phyloP scores from a whole-genome alignment of 768 basidiomycete genomes.

The Leucocoprinus sp. region DNA sequence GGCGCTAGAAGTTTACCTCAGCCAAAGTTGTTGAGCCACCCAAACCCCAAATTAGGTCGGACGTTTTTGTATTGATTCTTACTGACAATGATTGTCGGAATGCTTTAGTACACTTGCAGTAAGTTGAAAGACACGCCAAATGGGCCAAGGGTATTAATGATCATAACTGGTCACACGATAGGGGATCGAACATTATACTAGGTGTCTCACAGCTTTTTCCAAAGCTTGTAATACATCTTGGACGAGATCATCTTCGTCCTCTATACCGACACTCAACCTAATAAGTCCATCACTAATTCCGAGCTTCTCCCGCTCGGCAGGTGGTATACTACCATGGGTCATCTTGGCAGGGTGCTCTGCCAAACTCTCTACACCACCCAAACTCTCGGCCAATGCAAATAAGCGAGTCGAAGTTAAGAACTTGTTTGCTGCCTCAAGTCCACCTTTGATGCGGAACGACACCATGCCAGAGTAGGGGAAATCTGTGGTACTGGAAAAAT shows the following conservation, averaged over 20 bases:
- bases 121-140: background rate
- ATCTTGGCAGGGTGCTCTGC: conserved; percentile 83
- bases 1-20: too few relatives aligned
- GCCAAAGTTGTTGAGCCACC: too few relatives aligned
- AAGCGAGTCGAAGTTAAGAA: conserved; percentile 62
- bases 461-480: conserved; percentile 94
- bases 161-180: background rate
- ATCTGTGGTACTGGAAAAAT: conserved; percentile 22
- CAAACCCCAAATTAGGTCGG: too few relatives aligned
- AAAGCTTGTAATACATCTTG: conserved; percentile 64
- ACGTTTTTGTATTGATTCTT: too few relatives aligned
- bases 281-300: conserved; percentile 78
- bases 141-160: background rate
- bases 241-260: conserved; percentile 79
- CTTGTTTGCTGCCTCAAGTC: conserved; percentile 43
- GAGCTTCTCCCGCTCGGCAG: conserved; percentile 52
- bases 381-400: conserved; percentile 78
- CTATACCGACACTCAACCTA: conserved; percentile 79
- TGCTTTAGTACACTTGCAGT: too few relatives aligned
- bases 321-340: conserved; percentile 79
- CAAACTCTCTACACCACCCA: conserved; percentile 90
- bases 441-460: conserved; percentile 63
- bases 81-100: too few relatives aligned
- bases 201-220: conserved; percentile 26
- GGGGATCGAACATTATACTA: background rate